Percentiles rank a stretch among this genome's conserved stretches.
phyloP scores from a whole-genome alignment of 202 grass and related monocot species.

The Schoenoplectus tabernaemontani region DNA sequence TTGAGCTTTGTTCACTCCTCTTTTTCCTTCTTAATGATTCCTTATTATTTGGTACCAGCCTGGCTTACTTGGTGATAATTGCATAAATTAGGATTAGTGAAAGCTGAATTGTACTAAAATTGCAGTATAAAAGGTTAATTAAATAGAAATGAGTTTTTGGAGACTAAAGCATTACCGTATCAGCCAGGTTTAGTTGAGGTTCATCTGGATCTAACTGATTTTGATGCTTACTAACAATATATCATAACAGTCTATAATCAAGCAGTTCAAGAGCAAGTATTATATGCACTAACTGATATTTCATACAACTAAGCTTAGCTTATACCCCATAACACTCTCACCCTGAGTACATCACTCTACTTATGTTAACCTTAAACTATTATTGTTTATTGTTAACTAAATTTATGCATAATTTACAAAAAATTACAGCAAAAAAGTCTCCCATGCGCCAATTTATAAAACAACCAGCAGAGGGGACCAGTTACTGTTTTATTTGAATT shows the following conservation, averaged over 20 bases:
- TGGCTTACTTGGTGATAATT: not conserved
- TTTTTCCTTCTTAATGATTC: not conserved
- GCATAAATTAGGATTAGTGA: not conserved
- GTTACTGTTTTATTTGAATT: not conserved
- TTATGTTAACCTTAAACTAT: not conserved
- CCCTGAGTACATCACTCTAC: not conserved
- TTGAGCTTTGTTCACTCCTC: not conserved
- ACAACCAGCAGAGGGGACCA: not conserved
- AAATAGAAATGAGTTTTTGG: not conserved
- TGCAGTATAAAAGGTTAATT: not conserved
- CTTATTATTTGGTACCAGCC: not conserved
- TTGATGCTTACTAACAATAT: not conserved
- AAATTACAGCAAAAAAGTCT: not conserved
- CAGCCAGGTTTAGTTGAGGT: not conserved
- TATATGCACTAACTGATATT: not conserved
- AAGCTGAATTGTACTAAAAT: not conserved
- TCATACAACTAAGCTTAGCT: not conserved
- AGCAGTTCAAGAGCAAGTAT: not conserved
- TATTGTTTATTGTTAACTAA: not conserved
- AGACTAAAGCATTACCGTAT: not conserved
- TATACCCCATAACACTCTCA: not conserved
- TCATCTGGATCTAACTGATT: not conserved
- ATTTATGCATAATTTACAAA: not conserved
- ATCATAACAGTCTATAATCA: not conserved
- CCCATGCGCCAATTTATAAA: not conserved